Evolutionary conservation across 2,329 filamentous ascomycete species (phyloP).

Genomic region (Epichloe coenophiala): DNA sequence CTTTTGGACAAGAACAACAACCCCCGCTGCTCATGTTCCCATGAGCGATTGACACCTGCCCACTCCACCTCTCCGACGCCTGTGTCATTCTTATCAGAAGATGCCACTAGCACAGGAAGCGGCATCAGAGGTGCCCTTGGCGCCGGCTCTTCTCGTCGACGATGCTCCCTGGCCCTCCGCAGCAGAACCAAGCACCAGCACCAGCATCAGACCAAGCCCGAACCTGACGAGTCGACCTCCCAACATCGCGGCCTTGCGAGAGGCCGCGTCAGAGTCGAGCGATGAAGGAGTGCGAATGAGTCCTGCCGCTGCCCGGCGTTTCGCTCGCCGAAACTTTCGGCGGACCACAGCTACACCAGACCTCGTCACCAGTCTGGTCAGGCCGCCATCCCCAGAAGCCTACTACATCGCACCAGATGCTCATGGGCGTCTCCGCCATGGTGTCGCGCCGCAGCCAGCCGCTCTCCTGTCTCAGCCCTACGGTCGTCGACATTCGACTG

Average conservation of each 20-base stretch:
- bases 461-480: conserved; percentile 5
- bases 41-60: neutral
- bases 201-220: no score
- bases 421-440: conserved; percentile 12
- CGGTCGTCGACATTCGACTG: conserved; percentile 10
- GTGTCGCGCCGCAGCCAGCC: conserved; percentile 6
- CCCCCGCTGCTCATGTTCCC: neutral
- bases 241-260: conserved; percentile 3
- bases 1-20: no score
- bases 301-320: conserved; percentile 21
- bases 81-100: neutral
- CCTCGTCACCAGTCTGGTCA: conserved; percentile 26
- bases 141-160: neutral
- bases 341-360: conserved; percentile 24
- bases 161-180: neutral
- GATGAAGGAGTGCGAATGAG: conserved; percentile 23
- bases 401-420: conserved; percentile 18
- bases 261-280: conserved; percentile 21
- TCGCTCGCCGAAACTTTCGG: conserved; percentile 22
- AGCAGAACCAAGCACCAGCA: neutral
- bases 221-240: neutral
- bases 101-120: conserved; percentile 2
- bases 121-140: neutral
- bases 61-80: neutral
- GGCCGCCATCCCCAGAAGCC: conserved; percentile 23